Evolutionary conservation across 2,329 filamentous ascomycete species (phyloP), one percentile per base, ranked within the genome.

Genomic region (Ceratocystis huliohia): DNA sequence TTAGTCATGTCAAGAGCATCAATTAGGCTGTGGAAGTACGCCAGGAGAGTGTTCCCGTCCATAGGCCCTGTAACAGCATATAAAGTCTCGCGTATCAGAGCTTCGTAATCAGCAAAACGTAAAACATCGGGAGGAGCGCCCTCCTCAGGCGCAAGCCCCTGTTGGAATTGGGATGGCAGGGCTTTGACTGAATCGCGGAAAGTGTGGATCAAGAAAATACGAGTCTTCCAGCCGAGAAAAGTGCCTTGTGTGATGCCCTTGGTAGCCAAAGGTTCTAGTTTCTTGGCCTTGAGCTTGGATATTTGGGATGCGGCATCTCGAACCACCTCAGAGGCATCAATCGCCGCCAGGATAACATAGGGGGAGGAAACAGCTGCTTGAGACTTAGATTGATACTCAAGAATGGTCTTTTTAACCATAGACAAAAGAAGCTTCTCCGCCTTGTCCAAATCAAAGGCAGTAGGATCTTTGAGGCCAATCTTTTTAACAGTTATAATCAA

Each of bases 211-310:
- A 82, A 70, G 65, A 82, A 79, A 2, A 74, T 76, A 65, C 77
- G 75, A 33, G 80, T 69, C 69, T 77, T 77, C 80, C 80, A 82
- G 5, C 78, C 79, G 37, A 73, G 72, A 15, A 78, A 41, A 33
- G 77, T 73, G 0, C 76, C 76, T 3, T 71, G 68, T 5, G 71
- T 59, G 71, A 78, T 75, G 0, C 73, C 72, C 25, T 73, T 66
- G 37, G 70, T 70, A 62, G 74, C 76, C 61, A 72, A 69, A 66
- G 74, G 74, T 63, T 77, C 76, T 5, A 78, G 71, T 62, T 74
- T 75, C 30, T 72, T 72, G 13, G 74, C 65, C 8, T 74, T 67
- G 22, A 67, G 41, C 33, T 67, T 68, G 46, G 63, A 66, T n/a
- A 66, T 57, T 44, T 69, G 59, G 4, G 66, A 44, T 4, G 64